phyloP scores from a whole-genome alignment of 306 rosid genomes.

The Fragaria vesca region DNA sequence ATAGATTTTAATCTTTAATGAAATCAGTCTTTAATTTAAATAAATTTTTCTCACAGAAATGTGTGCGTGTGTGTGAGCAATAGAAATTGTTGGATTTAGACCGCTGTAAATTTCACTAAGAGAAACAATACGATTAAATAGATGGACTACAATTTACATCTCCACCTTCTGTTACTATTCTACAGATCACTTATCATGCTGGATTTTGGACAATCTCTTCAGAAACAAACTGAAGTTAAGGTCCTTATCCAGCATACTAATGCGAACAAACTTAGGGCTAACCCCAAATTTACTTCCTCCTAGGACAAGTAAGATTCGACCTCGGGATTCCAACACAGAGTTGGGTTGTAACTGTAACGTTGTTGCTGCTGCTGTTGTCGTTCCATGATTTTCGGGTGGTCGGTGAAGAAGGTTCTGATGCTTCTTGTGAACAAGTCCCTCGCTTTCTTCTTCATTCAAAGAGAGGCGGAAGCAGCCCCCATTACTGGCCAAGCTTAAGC shows the following conservation, averaged over 20 bases:
- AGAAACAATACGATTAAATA: neutral
- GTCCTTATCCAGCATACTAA: slow-evolving; percentile 47
- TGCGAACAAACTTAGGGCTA: slow-evolving; percentile 27
- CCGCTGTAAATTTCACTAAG: neutral
- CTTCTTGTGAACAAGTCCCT: neutral
- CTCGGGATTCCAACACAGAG: slow-evolving; percentile 63
- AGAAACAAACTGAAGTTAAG: slow-evolving; percentile 34
- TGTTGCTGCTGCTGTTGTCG: neutral
- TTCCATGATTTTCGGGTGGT: slow-evolving; percentile 40
- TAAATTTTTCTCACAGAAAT: too few species aligned
- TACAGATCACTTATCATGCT: neutral
- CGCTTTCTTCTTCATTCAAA: too few species aligned
- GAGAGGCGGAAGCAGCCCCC: slow-evolving; percentile 9
- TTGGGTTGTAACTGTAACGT: slow-evolving; percentile 60
- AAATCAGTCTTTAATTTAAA: too few species aligned
- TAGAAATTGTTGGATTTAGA: too few species aligned
- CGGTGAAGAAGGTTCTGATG: slow-evolving; percentile 30
- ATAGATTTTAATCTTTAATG: too few species aligned
- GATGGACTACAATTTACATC: neutral
- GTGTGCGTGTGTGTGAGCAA: too few species aligned
- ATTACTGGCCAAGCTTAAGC: neutral
- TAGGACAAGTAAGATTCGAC: slow-evolving; percentile 59
- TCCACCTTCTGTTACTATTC: neutral
- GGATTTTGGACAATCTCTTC: slow-evolving; percentile 35
- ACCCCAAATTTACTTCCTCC: slow-evolving; percentile 43